These are phyloP conservation scores for Amanita rimosa DNA, from an alignment of 768 basidiomycete genomes.

Conservation along the genomic window DNA sequence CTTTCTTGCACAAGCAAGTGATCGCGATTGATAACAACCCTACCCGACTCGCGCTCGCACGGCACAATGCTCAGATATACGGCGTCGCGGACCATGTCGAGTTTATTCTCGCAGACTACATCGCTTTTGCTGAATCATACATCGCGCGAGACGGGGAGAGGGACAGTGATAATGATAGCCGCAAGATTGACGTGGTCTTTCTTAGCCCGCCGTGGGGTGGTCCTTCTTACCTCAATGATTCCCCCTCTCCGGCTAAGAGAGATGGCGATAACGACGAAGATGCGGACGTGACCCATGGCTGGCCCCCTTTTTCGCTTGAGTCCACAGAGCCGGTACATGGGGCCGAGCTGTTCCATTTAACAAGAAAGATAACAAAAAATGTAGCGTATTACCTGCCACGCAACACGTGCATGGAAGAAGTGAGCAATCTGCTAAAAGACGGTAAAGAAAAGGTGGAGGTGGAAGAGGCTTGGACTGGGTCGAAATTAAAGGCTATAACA, in stretches of 20 bases:
- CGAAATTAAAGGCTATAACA: constrained; percentile 86
- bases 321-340: constrained; percentile 76
- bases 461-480: constrained; percentile 95
- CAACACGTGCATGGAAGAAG: constrained; percentile 65
- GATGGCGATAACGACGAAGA: constrained; percentile 5
- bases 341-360: constrained; percentile 66
- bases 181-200: constrained; percentile 81
- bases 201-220: constrained; percentile 96
- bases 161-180: constrained; percentile 12
- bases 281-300: constrained; percentile 16
- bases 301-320: constrained; percentile 53
- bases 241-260: constrained; percentile 9
- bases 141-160: constrained; percentile 18
- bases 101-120: constrained; percentile 81
- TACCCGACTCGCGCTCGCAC: constrained; percentile 76
- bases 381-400: constrained; percentile 87
- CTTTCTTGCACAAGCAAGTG: constrained; percentile 35
- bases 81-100: constrained; percentile 94
- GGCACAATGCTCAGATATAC: constrained; percentile 89
- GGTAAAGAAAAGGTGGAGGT: constrained; percentile 63
- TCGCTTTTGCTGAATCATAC: constrained; percentile 60
- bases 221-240: constrained; percentile 50
- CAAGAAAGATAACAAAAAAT: constrained; percentile 62
- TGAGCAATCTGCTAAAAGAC: constrained; percentile 28
- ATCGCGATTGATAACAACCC: constrained; percentile 89